Conservation (phyloP, 495 filamentous ascomycete species). For the Aspergillus affinis region DNA sequence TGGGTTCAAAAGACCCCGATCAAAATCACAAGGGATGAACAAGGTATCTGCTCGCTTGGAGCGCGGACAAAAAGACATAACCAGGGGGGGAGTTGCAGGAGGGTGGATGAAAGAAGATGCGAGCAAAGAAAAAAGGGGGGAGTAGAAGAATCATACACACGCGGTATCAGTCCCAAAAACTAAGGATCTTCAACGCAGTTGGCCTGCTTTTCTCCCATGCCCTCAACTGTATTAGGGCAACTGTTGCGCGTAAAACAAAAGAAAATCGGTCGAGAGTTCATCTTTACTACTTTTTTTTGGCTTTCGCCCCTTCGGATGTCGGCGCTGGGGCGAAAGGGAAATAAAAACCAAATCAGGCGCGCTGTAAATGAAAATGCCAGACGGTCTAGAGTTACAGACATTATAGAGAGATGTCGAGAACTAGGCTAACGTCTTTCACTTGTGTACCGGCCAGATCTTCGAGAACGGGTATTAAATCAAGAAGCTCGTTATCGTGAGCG, state of each 20-base stretch:
- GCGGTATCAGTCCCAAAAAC: not conserved
- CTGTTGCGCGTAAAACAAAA: constrained; percentile 5
- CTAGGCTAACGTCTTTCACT: constrained; percentile 94
- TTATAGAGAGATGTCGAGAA: constrained; percentile 91
- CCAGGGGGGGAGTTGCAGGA: constrained; percentile 23
- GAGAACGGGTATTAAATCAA: constrained; percentile 97
- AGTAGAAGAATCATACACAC: constrained; percentile 24
- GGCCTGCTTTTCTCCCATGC: not conserved
- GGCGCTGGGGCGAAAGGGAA: not conserved
- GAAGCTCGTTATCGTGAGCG: constrained; percentile 97
- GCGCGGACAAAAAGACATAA: constrained; percentile 29
- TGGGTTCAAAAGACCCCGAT: constrained; percentile 29
- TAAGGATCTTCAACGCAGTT: not conserved
- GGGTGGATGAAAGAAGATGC: constrained; percentile 14
- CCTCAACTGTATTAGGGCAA: not conserved
- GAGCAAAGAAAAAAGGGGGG: constrained; percentile 17
- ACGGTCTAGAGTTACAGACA: constrained; percentile 32
- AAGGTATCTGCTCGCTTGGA: constrained; percentile 41
- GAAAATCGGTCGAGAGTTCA: constrained; percentile 9
- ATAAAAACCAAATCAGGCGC: constrained; percentile 18
- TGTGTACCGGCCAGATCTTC: constrained; percentile 88
- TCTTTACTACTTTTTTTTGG: constrained; percentile 3
- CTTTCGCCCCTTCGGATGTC: not conserved
- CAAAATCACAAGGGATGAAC: constrained; percentile 28
- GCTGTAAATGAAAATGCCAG: constrained; percentile 35